Evolutionary conservation across 495 filamentous ascomycete genomes (phyloP), one percentile per base, ranked within the genome.

Genomic region (Podospora anserina): DNA sequence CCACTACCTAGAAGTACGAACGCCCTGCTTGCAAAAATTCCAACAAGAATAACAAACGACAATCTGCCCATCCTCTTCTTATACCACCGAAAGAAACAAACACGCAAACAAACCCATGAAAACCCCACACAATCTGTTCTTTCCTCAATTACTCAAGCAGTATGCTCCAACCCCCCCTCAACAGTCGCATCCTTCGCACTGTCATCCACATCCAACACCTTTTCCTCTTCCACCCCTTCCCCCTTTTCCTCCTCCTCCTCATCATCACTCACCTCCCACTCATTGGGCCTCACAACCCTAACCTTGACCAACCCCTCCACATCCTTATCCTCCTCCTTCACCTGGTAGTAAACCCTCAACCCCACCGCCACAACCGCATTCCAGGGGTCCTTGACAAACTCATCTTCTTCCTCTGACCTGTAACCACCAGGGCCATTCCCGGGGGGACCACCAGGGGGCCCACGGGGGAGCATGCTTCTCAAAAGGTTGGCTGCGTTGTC

Each of bases 281-380:
- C 68, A 65, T 76, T 78, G 20, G 80, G 79, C 53, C 79, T 68
- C 20, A 83, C 73, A 4, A 83, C 81, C 55, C 72, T 68, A 57
- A 84, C 26, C 70, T 73, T 78, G 0, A 82, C 78, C 20, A 79
- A 71, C 66, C 86, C 87, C 57, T 79, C 75, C 63, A 83, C 81
- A 13, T 84, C 81, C 28, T 83, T 7, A 2, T 76, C 83, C 57
- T 82, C 81, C 28, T 87, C 84, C 26, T 81, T 78, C 2, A 88
- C 87, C 84, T 77, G 76, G 67, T 81, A 88, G 76, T 92, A 95
- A 1, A 97, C 87, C 34, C 89, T 82, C 59, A 97, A 74, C 0
- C 92, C 92, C 0, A 95, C 86, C 2, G 94, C 91, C 57, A 87
- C 92, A 0, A 94, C 87, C 0, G 93, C 92, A 76, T 96, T 95